These are phyloP conservation scores for Flaveria robusta DNA, from an alignment of 129 eudicot genomes.

Conservation along the genomic window DNA sequence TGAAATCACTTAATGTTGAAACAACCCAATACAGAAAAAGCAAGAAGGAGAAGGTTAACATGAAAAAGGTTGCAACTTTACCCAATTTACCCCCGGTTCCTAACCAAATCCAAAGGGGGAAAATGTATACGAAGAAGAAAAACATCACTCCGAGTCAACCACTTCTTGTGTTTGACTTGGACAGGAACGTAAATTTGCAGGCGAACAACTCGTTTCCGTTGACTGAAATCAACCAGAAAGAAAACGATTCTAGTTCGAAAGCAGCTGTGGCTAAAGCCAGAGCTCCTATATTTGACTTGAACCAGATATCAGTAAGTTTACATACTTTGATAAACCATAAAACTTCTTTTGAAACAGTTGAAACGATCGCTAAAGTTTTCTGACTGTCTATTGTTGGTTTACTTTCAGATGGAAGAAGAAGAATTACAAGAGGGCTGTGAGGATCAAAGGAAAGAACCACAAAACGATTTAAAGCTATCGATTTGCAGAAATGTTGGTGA, in stretches of 20 bases:
- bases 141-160: slow-evolving; percentile 18
- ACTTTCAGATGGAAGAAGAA: slow-evolving; percentile 64
- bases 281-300: slow-evolving; percentile 70
- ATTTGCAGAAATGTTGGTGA: slow-evolving; percentile 73
- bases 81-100: slow-evolving; percentile 42
- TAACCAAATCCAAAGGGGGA: slow-evolving; percentile 38
- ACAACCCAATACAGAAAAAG: slow-evolving; percentile 34
- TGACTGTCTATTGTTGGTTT: neutral
- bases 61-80: slow-evolving; percentile 37
- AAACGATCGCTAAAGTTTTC: neutral
- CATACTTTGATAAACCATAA: neutral
- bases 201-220: slow-evolving; percentile 24
- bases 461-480: slow-evolving; percentile 60
- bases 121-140: slow-evolving; percentile 41
- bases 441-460: slow-evolving; percentile 50
- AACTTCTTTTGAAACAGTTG: neutral
- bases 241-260: slow-evolving; percentile 32
- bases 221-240: slow-evolving; percentile 52
- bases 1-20: slow-evolving; percentile 33
- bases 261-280: slow-evolving; percentile 36
- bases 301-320: slow-evolving; percentile 64
- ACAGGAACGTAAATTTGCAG: slow-evolving; percentile 28
- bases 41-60: slow-evolving; percentile 31
- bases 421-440: slow-evolving; percentile 47
- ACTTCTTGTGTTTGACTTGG: slow-evolving; percentile 26